A percentile compares a stretch with the other conserved stretches of the same genome.
Conservation (phyloP, 2,329 filamentous ascomycete species). For the Coniella lustricola region DNA sequence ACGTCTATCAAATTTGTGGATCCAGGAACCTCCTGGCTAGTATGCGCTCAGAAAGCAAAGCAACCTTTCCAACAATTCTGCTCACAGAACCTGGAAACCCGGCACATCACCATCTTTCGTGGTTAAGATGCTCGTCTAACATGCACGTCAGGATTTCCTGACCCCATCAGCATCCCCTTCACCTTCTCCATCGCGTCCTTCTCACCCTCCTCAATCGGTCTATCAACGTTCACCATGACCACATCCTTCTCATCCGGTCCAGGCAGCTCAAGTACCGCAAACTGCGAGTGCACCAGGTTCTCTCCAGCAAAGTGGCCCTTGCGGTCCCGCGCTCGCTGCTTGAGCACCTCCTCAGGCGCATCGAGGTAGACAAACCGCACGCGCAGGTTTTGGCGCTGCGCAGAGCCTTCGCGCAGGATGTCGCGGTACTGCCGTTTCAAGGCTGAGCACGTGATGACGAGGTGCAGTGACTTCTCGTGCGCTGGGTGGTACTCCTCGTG, state of each 20-base stretch:
- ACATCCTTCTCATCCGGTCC: constrained; percentile 41
- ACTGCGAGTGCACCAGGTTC: constrained; percentile 66
- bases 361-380: constrained; percentile 69
- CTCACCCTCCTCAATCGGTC: constrained; percentile 37
- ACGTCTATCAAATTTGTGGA: too few relatives aligned
- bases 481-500: constrained; percentile 34
- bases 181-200: constrained; percentile 29
- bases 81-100: too few relatives aligned
- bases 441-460: constrained; percentile 73
- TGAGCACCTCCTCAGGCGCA: constrained; percentile 54
- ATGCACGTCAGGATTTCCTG: background rate
- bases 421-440: constrained; percentile 73
- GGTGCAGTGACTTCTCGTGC: constrained; percentile 39
- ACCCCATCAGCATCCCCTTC: constrained; percentile 15
- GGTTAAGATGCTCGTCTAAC: background rate
- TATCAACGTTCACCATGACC: constrained; percentile 43
- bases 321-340: constrained; percentile 54
- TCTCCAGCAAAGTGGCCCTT: constrained; percentile 70
- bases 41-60: too few relatives aligned
- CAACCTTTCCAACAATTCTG: too few relatives aligned
- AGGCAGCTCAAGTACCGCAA: constrained; percentile 60
- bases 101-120: too few relatives aligned
- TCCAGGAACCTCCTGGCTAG: too few relatives aligned
- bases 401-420: constrained; percentile 52
- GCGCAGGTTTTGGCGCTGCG: constrained; percentile 45